Base-by-base conservation (phyloP, 2,329 filamentous ascomycete species). In the Fusarium oligoseptatum region DNA sequence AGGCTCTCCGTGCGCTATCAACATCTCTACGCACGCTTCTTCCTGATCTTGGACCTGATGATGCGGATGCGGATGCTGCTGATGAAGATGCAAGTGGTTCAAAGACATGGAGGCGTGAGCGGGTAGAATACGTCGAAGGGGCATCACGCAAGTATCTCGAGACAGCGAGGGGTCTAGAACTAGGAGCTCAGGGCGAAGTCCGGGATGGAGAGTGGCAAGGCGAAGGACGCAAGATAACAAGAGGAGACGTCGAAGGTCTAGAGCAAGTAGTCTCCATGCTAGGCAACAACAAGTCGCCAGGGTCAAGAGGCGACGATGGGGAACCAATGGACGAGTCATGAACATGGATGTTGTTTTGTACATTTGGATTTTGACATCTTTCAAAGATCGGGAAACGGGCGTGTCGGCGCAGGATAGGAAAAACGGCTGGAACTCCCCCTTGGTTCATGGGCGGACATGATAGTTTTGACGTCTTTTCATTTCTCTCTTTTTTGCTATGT, bases 41-140 rank as follows among this genome's bases (percentile, higher is more conserved):
- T 71, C 91, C 93, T 0, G 91, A 92, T 68, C 84, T 97, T 32
- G 70, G 73, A 52, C 60, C 70, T 14, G 71, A 75, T 1, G 79
- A 82, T 4, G 80, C 81, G 32, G 82, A 82, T 4, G 80, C 81
- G 72, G 71, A 79, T 48, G 71, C 80, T 60, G 67, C 76, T 20
- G 76, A 76, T 4, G 77, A 79, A n/a, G 77, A 78, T 7, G 76
- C 79, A 17, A 79, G 81, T n/a, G 83, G 70, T 20, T 79, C 86
- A 63, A 87, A 88, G 79, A 88, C 88, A 55, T 94, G 91, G 85
- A 88, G 92, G 43, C 89, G 91, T 63, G 92, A 97, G 81, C 87
- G 96, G 70, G 88, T 92, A 66, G 89, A 93, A 75, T 98, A 98
- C 81, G 92, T 98, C 58, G 95, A 98, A 83, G 89, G 89, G 64